Evolutionary conservation across 176 grass and related monocot genomes (phyloP).

Genomic region (Cenchrus americanus): DNA sequence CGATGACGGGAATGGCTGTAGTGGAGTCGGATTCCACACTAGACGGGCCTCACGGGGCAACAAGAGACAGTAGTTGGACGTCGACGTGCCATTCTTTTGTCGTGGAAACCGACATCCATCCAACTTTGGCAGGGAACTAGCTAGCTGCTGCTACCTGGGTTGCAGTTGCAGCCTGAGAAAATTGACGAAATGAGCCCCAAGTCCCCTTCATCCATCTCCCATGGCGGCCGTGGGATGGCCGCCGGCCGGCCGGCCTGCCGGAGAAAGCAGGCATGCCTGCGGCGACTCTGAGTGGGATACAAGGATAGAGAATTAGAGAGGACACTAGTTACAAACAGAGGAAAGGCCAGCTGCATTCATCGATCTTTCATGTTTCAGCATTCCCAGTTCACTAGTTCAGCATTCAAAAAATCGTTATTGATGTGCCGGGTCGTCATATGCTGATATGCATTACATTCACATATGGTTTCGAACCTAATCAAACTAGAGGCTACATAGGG

Average conservation of each 20-base stretch:
- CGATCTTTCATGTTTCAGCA: too few species aligned
- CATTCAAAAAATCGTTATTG: too few species aligned
- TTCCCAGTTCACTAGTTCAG: too few species aligned
- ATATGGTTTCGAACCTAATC: neutral
- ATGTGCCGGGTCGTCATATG: too few species aligned
- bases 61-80: neutral
- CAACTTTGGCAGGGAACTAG: neutral
- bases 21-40: neutral
- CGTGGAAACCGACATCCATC: conserved; percentile 34
- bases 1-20: neutral
- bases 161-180: neutral
- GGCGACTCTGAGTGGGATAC: too few species aligned
- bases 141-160: neutral
- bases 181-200: neutral
- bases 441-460: too few species aligned
- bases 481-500: neutral
- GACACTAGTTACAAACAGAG: too few species aligned
- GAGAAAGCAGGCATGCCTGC: too few species aligned
- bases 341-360: too few species aligned
- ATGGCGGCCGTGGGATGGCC: neutral
- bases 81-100: conserved; percentile 33
- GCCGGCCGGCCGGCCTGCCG: too few species aligned
- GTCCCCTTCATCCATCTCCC: neutral
- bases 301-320: too few species aligned
- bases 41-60: conserved; percentile 39